Percentiles rank a stretch among this genome's conserved stretches.
These are phyloP conservation scores for Tuber borchii DNA, from an alignment of 495 filamentous ascomycete species.

Conservation along the genomic window DNA sequence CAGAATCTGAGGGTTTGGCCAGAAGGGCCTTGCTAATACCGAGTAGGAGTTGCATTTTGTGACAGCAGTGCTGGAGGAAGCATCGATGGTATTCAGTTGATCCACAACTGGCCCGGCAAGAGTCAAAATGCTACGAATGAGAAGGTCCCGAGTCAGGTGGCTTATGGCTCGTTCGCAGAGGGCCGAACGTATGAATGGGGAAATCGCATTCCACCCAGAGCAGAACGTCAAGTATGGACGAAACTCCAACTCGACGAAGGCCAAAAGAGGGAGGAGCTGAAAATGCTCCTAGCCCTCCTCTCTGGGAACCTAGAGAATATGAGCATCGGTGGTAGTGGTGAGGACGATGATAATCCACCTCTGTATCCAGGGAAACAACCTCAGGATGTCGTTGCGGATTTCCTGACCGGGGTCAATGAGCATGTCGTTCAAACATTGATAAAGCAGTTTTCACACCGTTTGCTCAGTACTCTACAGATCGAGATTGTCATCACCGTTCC, in stretches of 20 bases:
- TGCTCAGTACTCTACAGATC: conserved; percentile 5
- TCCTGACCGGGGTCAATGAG: background rate
- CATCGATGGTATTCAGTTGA: background rate
- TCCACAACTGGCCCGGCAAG: conserved; percentile 2
- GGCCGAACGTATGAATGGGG: background rate
- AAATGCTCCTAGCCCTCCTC: conserved; percentile 1
- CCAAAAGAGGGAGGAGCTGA: background rate
- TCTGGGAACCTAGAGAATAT: background rate
- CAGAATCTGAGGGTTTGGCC: background rate
- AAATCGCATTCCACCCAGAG: background rate
- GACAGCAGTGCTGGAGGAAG: background rate
- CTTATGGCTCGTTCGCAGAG: background rate
- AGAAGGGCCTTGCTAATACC: background rate
- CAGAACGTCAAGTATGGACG: background rate
- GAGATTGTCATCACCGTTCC: conserved; percentile 58
- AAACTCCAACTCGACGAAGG: background rate
- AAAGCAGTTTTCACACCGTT: background rate
- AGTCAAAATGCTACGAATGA: background rate
- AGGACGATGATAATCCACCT: background rate
- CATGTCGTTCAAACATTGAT: background rate
- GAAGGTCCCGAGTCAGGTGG: background rate
- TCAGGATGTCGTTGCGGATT: background rate
- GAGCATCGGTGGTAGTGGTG: background rate
- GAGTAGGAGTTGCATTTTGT: background rate
- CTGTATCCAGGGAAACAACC: background rate